phyloP scores from a whole-genome alignment of 2,329 filamentous ascomycete species.

The Bipolaris cookei region DNA sequence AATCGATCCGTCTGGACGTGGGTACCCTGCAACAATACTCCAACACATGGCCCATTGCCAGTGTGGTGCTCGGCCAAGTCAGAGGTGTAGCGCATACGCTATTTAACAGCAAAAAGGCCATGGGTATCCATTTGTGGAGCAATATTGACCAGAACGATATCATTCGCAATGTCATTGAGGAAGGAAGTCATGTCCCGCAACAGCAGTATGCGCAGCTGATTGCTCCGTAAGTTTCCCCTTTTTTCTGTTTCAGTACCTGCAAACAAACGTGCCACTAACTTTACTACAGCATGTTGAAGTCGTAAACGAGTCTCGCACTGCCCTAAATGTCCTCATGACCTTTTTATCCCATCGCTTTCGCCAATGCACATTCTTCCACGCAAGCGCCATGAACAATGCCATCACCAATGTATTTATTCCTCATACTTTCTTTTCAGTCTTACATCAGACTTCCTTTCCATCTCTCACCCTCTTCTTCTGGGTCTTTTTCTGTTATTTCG shows the following conservation, averaged over 20 bases:
- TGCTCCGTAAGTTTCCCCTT: slow-evolving; percentile 40
- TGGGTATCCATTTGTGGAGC: slow-evolving; percentile 50
- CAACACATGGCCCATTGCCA: slow-evolving; percentile 74
- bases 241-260: neutral
- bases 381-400: too few species aligned
- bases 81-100: slow-evolving; percentile 81
- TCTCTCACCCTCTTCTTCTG: neutral
- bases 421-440: neutral
- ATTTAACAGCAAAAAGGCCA: slow-evolving; percentile 52
- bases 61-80: slow-evolving; percentile 73
- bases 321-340: neutral
- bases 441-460: neutral
- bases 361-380: too few species aligned
- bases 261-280: neutral
- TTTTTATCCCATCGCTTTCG: neutral
- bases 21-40: slow-evolving; percentile 73
- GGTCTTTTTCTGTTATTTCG: too few species aligned
- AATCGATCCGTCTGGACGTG: slow-evolving; percentile 79
- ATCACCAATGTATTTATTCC: too few species aligned
- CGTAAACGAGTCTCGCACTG: slow-evolving; percentile 18
- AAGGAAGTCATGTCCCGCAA: slow-evolving; percentile 39
- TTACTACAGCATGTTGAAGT: slow-evolving; percentile 39
- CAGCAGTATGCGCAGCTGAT: slow-evolving; percentile 46
- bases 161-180: slow-evolving; percentile 44
- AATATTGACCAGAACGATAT: slow-evolving; percentile 45